Percentiles rank a stretch among this genome's conserved stretches.
These are phyloP conservation scores for Rhizoctonia solani DNA, from an alignment of 1,284 basidiomycete species.

Conservation along the genomic window DNA sequence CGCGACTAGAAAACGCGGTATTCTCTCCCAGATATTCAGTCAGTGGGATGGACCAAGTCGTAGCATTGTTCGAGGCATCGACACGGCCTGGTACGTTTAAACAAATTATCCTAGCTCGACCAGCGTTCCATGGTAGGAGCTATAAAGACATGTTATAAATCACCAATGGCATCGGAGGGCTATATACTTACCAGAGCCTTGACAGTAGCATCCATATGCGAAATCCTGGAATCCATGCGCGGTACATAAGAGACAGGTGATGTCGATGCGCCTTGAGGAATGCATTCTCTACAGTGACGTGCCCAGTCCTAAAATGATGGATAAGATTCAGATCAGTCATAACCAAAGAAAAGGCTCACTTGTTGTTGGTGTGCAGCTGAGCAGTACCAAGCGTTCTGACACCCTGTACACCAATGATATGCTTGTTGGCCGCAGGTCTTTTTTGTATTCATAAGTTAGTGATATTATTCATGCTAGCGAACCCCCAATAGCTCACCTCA, in stretches of 20 bases:
- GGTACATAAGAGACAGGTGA: neutral
- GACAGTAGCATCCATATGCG: neutral
- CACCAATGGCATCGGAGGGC: neutral
- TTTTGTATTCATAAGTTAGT: neutral
- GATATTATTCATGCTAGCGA: neutral
- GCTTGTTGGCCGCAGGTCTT: conserved; percentile 22
- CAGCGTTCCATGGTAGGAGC: conserved; percentile 3
- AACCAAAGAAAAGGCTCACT: neutral
- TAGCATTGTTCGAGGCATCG: conserved; percentile 7
- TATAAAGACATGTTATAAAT: neutral
- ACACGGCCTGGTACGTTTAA: conserved; percentile 8
- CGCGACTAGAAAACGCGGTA: conserved; percentile 4
- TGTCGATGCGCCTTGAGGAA: neutral
- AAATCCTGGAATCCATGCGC: neutral
- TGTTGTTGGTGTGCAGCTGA: conserved; percentile 15
- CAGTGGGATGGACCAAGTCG: conserved; percentile 16
- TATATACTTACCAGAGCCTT: neutral
- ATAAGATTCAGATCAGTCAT: neutral
- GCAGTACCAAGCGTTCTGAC: conserved; percentile 25
- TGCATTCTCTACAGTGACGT: conserved; percentile 21
- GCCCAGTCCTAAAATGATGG: conserved; percentile 9
- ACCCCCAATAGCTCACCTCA: neutral
- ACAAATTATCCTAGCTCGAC: neutral
- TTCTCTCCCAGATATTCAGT: conserved; percentile 14
- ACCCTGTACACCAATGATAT: conserved; percentile 16